Evolutionary conservation across 2,329 filamentous ascomycete genomes (phyloP).

Genomic region (Aspergillus niger): DNA sequence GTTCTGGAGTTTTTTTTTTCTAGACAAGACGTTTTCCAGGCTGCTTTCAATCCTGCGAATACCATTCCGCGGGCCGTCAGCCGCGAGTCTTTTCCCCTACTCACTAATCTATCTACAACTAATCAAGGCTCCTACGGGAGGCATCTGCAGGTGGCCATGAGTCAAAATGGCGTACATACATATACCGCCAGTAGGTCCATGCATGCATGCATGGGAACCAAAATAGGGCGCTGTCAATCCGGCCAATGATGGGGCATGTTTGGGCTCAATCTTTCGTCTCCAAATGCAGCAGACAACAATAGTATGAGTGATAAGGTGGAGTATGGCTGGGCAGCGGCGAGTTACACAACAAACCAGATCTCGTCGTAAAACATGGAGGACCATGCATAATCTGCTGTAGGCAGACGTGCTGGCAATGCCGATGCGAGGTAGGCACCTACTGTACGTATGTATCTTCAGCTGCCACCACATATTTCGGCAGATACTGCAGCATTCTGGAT

Average conservation of each 20-base stretch:
- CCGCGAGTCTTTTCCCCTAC: neutral
- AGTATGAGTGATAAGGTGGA: neutral
- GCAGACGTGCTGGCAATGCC: neutral
- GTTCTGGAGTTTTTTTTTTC: neutral
- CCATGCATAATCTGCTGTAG: constrained; percentile 1
- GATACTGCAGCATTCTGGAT: constrained; percentile 13
- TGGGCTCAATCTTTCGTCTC: constrained; percentile 2
- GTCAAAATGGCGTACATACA: constrained; percentile 21
- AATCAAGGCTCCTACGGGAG: constrained; percentile 1
- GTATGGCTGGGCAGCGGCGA: neutral
- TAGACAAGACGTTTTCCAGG: neutral
- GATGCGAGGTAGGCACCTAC: neutral
- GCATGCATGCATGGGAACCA: constrained; percentile 18
- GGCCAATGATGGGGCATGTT: constrained; percentile 1
- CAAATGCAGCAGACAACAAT: neutral
- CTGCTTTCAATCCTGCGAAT: neutral
- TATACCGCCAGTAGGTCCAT: constrained; percentile 13
- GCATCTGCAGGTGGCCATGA: constrained; percentile 21
- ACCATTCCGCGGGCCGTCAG: neutral
- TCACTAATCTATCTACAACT: neutral
- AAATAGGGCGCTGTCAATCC: constrained; percentile 10
- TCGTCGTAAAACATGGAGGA: neutral
- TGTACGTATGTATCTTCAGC: neutral
- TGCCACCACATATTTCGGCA: constrained; percentile 7
- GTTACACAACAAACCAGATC: neutral